Evolutionary conservation across 805 yeast genomes (phyloP), one percentile per base, ranked within the genome.

Genomic region (Nakazawaea sp.): DNA sequence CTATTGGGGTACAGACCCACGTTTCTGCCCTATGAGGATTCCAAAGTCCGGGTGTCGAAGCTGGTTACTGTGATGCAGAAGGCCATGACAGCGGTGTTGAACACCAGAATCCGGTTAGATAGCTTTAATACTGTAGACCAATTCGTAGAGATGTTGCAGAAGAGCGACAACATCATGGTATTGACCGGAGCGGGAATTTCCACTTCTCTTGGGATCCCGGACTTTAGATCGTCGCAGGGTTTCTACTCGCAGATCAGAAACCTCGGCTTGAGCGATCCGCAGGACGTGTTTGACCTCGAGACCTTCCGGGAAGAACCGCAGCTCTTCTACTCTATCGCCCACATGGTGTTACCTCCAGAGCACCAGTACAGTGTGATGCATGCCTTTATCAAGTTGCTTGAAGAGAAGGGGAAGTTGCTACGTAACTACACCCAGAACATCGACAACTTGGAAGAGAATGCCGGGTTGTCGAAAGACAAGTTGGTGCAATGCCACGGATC

Each of bases 141-240:
- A 42, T 75, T 81, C 2, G 56, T 74, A 2, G 64, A 61, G 2
- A 70, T 71, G 26, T 63, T 89, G 17, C 45, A 62, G n/a, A 61
- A 59, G 5, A 74, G 92, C 0, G 52, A 67, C 11, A 79, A 75
- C 28, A 68, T 88, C 9, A 50, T 89, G 41, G 88, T 88, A 0
- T 55, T 88, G 17, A 85, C 96, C 0, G 97, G 97, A 12, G 97
- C 97, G 0, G 97, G 97, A 18, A 86, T 88, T 38, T 83, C 94
- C 25, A 92, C 89, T 37, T 81, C 83, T 20, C 86, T 95, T 1
- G 96, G 96, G 4, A 88, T 87, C 27, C 96, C 96, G 3, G 66
- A 61, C 46, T 61, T 88, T 60, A 70, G 97, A 53, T 86, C 96
- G 0, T 77, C 85, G n/a, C 69, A 79, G 45, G 97, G 97, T 33